A percentile compares a stretch with the other conserved stretches of the same genome.
Evolutionary conservation across 441 rosid species (phyloP).

Genomic region (Erodium chrysanthum): DNA sequence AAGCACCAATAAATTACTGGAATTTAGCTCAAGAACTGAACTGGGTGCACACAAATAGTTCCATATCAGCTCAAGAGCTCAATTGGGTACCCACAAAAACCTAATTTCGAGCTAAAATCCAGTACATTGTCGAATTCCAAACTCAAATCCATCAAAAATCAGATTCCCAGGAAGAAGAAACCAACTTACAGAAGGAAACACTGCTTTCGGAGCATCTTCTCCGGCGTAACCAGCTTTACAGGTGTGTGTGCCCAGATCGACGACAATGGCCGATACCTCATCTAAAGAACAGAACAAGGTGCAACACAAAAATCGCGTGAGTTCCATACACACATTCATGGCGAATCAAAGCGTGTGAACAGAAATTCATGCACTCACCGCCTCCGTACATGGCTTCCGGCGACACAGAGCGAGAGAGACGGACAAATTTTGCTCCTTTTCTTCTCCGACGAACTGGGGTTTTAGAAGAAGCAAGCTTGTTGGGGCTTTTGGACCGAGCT

Average conservation of each 20-base stretch:
- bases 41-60: not conserved
- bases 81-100: not conserved
- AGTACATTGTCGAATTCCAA: not conserved
- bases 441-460: not conserved
- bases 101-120: not conserved
- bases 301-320: not conserved
- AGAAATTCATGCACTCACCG: too few relatives aligned
- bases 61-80: not conserved
- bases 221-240: too few relatives aligned
- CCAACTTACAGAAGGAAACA: constrained; percentile 78
- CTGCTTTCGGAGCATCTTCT: constrained; percentile 58
- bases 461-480: not conserved
- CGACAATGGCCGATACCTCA: constrained; percentile 94
- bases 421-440: not conserved
- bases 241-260: constrained; percentile 35
- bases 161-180: not conserved
- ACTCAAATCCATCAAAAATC: not conserved
- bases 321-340: too few relatives aligned
- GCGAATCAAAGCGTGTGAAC: too few relatives aligned
- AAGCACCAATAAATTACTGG: not conserved
- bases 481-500: not conserved
- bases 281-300: constrained; percentile 33
- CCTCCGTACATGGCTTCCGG: too few relatives aligned
- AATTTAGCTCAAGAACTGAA: not conserved
- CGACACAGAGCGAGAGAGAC: too few relatives aligned